These are phyloP conservation scores for Scopulariopsis brevicaulis DNA, from an alignment of 2,329 filamentous ascomycete genomes.

Conservation along the genomic window DNA sequence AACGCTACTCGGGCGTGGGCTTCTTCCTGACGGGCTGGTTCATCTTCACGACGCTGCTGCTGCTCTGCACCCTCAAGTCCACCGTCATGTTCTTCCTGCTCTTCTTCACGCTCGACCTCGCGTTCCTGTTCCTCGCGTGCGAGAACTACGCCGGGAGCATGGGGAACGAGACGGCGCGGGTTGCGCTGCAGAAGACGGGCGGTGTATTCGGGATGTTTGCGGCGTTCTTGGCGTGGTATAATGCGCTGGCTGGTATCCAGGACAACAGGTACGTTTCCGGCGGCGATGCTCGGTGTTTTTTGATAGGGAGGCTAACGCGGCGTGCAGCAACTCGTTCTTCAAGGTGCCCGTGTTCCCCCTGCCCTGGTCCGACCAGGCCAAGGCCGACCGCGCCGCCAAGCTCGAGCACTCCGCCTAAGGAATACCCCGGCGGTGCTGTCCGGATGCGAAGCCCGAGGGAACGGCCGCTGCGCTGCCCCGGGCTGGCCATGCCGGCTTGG, in stretches of 20 bases:
- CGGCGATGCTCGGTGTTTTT: neutral
- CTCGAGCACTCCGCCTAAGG: conserved; percentile 1
- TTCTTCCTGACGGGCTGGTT: conserved; percentile 74
- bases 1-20: conserved; percentile 51
- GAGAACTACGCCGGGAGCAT: conserved; percentile 46
- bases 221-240: conserved; percentile 80
- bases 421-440: neutral
- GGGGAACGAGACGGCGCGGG: conserved; percentile 30
- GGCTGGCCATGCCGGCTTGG: neutral
- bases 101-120: conserved; percentile 66
- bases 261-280: conserved; percentile 45
- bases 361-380: conserved; percentile 66
- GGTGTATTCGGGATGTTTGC: conserved; percentile 72
- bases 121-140: conserved; percentile 62
- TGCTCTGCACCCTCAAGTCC: conserved; percentile 65
- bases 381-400: conserved; percentile 29
- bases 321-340: conserved; percentile 73
- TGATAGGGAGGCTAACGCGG: conserved; percentile 19
- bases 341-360: conserved; percentile 87
- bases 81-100: conserved; percentile 68
- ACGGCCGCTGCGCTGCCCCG: neutral
- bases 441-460: neutral
- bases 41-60: conserved; percentile 68
- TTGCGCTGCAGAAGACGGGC: conserved; percentile 53
- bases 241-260: conserved; percentile 70